Evolutionary conservation across 768 basidiomycete species (phyloP), one percentile per base, ranked within the genome.

Genomic region (Trametes cubensis): DNA sequence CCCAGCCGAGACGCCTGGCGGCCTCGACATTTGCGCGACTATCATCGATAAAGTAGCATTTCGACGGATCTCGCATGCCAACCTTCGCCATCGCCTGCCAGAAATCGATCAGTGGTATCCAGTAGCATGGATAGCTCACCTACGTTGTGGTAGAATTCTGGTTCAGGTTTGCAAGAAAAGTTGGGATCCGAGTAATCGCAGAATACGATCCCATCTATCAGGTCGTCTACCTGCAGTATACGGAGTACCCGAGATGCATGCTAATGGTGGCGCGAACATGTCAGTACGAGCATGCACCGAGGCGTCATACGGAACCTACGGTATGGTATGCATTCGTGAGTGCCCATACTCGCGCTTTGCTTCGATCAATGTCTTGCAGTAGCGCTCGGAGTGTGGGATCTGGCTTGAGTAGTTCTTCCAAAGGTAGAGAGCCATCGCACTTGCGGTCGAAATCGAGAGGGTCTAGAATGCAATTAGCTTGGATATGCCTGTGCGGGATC

Each of bases 141-240:
- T 64, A 89, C 92, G 73, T 84, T 76, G 45, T 76, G 71, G 69
- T 90, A 95, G 71, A 79, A 95, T 55, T 84, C 81, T 1, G 83
- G 74, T 66, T 94, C 90, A 4, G 93, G 93, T 69, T 95, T 95
- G 77, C 92, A 93, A 4, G 80, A 78, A 71, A 95, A 91, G 63
- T 88, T 70, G 18, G 82, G 78, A 41, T 83, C 67, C 23, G 77
- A 72, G 66, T 94, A 95, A 73, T 95, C 86, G 68, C 93, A 95
- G 69, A 78, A 95, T 11, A 92, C 84, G 17, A 95, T 71, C 4
- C 87, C 90, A 61, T 85, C 84, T 56, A 95, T 77, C 47, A 86
- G 83, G 70, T 93, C 90, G 21, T 84, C 82, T 11, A 95, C 72
- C 51, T 83, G 78, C 41, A 95, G 78, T 47, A 95, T 92, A 17